Evolutionary conservation across 306 rosid species (phyloP).

Genomic region (Quercus rubra): DNA sequence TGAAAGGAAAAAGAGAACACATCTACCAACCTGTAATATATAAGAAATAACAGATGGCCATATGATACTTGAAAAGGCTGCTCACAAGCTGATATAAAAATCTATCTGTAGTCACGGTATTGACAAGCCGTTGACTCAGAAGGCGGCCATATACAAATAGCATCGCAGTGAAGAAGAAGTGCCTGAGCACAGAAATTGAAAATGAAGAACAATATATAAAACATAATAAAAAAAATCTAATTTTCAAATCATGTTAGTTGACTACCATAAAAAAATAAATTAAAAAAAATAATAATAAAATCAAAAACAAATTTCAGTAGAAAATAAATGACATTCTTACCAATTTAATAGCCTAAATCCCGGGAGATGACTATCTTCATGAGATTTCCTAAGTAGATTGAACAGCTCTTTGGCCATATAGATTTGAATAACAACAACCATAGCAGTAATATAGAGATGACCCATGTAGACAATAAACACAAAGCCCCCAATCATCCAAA

Average conservation of each 20-base stretch:
- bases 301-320: slow-evolving; percentile 11
- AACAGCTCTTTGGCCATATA: slow-evolving; percentile 93
- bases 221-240: not conserved
- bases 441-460: slow-evolving; percentile 88
- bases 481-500: slow-evolving; percentile 99
- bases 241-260: slow-evolving; percentile 1
- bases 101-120: slow-evolving; percentile 80
- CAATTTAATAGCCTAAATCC: slow-evolving; percentile 96
- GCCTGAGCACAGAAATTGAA: slow-evolving; percentile 55
- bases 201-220: slow-evolving; percentile 5
- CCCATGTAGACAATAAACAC: slow-evolving; percentile 75
- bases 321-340: slow-evolving; percentile 37
- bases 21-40: slow-evolving; percentile 72
- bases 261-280: not conserved
- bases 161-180: slow-evolving; percentile 98
- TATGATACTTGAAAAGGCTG: slow-evolving; percentile 84
- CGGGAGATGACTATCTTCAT: slow-evolving; percentile 85
- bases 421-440: slow-evolving; percentile 95
- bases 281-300: too few relatives aligned
- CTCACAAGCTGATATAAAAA: slow-evolving; percentile 72
- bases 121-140: slow-evolving; percentile 88
- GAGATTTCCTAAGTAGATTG: slow-evolving; percentile 84
- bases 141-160: slow-evolving; percentile 93
- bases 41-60: slow-evolving; percentile 84
- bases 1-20: not conserved